Percentiles rank a stretch among this genome's conserved stretches.
These are phyloP conservation scores for Chlorokybus atmophyticus DNA, from an alignment of 139 green algal species.

Conservation along the genomic window DNA sequence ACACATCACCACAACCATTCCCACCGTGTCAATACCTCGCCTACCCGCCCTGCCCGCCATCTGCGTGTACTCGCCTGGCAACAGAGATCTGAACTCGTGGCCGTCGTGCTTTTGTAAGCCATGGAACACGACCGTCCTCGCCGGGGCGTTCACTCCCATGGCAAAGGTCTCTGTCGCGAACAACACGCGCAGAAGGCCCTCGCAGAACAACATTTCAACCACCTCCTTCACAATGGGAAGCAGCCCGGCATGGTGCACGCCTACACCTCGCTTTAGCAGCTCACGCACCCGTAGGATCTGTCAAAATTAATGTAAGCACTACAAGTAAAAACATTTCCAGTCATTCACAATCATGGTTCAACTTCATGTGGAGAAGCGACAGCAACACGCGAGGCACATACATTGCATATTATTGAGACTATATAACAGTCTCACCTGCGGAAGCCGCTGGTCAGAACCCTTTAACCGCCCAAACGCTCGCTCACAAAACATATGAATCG, in stretches of 20 bases:
- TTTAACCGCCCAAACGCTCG: conserved; percentile 53
- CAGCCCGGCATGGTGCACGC: conserved; percentile 87
- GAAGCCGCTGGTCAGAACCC: conserved; percentile 48
- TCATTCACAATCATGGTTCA: too few relatives aligned
- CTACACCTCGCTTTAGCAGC: conserved; percentile 74
- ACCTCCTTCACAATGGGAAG: conserved; percentile 96
- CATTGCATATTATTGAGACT: too few relatives aligned
- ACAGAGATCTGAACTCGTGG: conserved; percentile 50
- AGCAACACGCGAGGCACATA: too few relatives aligned
- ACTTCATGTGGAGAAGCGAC: too few relatives aligned
- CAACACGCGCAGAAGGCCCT: conserved; percentile 65
- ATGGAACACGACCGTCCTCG: conserved; percentile 74
- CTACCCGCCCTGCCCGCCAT: conserved; percentile 77
- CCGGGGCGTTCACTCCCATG: conserved; percentile 95
- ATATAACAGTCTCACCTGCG: too few relatives aligned
- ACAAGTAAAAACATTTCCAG: too few relatives aligned
- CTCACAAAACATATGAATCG: conserved; percentile 48
- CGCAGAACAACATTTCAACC: conserved; percentile 97
- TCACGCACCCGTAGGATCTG: conserved; percentile 71
- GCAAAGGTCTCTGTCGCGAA: conserved; percentile 96
- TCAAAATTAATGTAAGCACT: conserved; percentile 4
- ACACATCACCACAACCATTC: conserved; percentile 73
- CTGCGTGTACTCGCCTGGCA: conserved; percentile 86
- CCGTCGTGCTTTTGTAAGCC: conserved; percentile 79
- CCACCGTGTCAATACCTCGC: conserved; percentile 38